A percentile compares a stretch with the other conserved stretches of the same genome.
phyloP scores from a whole-genome alignment of 2,329 filamentous ascomycete genomes.

The Cercospora sp. region DNA sequence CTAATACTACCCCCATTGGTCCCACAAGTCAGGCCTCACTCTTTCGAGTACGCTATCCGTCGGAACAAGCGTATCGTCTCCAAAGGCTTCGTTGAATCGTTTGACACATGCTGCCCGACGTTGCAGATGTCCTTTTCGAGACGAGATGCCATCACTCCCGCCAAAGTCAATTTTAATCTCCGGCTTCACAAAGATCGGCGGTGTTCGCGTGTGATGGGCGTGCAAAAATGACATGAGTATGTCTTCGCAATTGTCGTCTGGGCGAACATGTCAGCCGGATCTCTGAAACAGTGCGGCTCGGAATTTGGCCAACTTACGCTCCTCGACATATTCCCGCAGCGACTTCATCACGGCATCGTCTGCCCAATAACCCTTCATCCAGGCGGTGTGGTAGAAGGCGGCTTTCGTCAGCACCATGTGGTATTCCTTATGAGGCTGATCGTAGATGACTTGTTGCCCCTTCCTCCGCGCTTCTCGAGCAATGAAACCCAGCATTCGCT shows the following conservation, averaged over 20 bases:
- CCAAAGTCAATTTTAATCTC: neutral
- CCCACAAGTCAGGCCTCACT: neutral
- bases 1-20: neutral
- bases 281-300: neutral
- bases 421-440: neutral
- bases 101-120: neutral
- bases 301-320: neutral
- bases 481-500: neutral
- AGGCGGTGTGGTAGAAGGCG: neutral
- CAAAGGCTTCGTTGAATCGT: neutral
- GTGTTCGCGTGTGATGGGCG: neutral
- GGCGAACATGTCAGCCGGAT: neutral
- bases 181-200: neutral
- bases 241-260: neutral
- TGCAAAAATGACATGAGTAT: neutral
- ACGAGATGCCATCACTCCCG: neutral
- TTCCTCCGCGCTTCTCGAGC: neutral
- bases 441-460: neutral
- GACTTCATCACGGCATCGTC: neutral
- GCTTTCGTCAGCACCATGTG: neutral
- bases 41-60: neutral
- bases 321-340: neutral
- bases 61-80: neutral
- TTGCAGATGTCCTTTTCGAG: neutral
- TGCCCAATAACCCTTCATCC: neutral